Percentiles rank a stretch among this genome's conserved stretches.
Evolutionary conservation across 2,329 filamentous ascomycete genomes (phyloP).

Genomic region (Hymenoscyphus scutula): DNA sequence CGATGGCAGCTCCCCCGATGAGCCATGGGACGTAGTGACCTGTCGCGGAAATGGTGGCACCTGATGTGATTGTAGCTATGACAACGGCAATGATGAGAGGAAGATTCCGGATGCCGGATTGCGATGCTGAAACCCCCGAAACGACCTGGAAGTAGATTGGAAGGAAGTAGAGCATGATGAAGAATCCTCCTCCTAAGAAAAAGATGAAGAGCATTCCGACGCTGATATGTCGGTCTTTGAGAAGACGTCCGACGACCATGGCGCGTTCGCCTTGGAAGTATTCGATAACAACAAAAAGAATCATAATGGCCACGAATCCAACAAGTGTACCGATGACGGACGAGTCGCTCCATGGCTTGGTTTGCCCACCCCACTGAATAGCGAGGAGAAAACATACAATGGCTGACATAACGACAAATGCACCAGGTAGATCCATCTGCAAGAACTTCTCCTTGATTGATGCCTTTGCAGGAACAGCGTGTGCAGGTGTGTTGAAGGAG

Average conservation of each 20-base stretch:
- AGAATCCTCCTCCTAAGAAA: constrained; percentile 44
- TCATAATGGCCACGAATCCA: constrained; percentile 36
- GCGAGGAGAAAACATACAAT: constrained; percentile 46
- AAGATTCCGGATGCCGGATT: constrained; percentile 40
- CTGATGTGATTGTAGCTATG: constrained; percentile 37
- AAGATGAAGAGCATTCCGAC: constrained; percentile 42
- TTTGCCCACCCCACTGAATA: constrained; percentile 48
- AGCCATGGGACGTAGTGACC: constrained; percentile 41
- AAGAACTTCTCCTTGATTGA: constrained; percentile 44
- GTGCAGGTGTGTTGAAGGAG: constrained; percentile 44
- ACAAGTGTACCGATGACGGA: constrained; percentile 45
- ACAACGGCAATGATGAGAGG: constrained; percentile 37
- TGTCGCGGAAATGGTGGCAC: constrained; percentile 34
- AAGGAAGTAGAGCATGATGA: constrained; percentile 47
- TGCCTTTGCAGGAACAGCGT: constrained; percentile 40
- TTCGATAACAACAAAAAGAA: constrained; percentile 40
- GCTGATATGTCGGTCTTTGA: constrained; percentile 45
- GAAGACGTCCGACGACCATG: constrained; percentile 48
- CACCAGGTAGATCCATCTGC: constrained; percentile 49
- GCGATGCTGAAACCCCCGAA: constrained; percentile 36
- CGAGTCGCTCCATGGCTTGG: constrained; percentile 43
- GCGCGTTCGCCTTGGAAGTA: constrained; percentile 46
- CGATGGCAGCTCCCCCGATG: constrained; percentile 32
- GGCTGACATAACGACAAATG: constrained; percentile 45
- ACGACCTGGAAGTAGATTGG: constrained; percentile 51